Conservation (phyloP, 306 rosid species). For the Acacia melanoxylon region DNA sequence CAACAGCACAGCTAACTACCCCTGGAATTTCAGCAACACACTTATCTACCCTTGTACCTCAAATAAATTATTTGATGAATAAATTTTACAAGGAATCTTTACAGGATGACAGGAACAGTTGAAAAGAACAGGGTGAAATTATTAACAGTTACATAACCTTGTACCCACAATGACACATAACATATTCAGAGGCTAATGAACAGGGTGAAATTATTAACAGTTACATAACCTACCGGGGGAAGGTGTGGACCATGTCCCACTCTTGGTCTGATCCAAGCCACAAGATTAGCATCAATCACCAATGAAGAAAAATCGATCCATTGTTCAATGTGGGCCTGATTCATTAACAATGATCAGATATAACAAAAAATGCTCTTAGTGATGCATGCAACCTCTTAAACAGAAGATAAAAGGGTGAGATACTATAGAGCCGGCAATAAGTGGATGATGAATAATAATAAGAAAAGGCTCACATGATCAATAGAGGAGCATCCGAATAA, state of each 20-base stretch:
- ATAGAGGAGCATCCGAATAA: conserved; percentile 63
- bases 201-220: neutral
- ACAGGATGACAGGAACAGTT: neutral
- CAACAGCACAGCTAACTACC: neutral
- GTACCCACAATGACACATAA: too few relatives aligned
- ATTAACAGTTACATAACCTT: neutral
- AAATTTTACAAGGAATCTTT: neutral
- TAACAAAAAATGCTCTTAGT: neutral
- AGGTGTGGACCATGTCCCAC: conserved; percentile 41
- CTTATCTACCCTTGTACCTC: neutral
- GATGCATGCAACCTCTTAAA: neutral
- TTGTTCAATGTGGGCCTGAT: conserved; percentile 78
- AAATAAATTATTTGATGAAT: neutral
- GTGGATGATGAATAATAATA: neutral
- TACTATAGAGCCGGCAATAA: neutral
- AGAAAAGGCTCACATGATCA: conserved; percentile 45
- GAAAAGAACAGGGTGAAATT: too few relatives aligned
- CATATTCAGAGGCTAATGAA: neutral
- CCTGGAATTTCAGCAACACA: neutral
- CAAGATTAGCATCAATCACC: conserved; percentile 58
- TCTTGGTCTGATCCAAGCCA: conserved; percentile 47
- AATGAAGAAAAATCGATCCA: conserved; percentile 79
- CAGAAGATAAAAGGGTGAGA: neutral
- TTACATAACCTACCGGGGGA: conserved; percentile 57
- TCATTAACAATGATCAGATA: neutral